Evolutionary conservation across 1,284 basidiomycete species (phyloP), one percentile per base, ranked within the genome.

Genomic region (Apiotrichum laibachii): DNA sequence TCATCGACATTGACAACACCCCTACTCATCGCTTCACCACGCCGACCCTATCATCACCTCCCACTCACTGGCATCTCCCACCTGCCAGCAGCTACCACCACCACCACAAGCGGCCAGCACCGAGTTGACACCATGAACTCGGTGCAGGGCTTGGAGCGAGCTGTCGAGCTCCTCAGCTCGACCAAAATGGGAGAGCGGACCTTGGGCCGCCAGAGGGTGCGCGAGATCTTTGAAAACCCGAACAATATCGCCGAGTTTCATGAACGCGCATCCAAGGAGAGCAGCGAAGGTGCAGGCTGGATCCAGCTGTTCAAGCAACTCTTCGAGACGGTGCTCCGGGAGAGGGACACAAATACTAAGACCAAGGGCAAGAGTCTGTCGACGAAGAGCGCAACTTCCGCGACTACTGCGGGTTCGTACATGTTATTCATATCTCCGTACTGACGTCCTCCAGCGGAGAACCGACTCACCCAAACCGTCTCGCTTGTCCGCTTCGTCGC

Each of bases 171-270:
- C 57, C 81, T 88, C 62, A 80, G 81, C 56, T 86, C 85, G 67
- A 82, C 85, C 59, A 91, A 87, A 68, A 80, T 88, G 72, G 88
- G 85, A 68, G 87, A 88, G 33, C 83, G 92, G 12, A 82, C 85
- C 60, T 84, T 88, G 59, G 90, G 85, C 18, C 72, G 89, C 26
- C 64, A 80, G 6, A 70, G 80, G 21, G 79, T 93, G 35, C 83
- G 85, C 39, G 81, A 81, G 26, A 79, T 84, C 45, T 88, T 94
- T 62, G 73, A 81, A n/a, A 82, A 82, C 59, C 79, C 83, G 42
- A 76, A 81, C 39, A 83, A 82, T 47, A 81, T 89, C 63, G 82
- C 61, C 16, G 15, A 50, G 10, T 74, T 73, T 42, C 67, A 72
- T 16, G 84, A 72, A 70, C 81, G 63, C 1, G 72, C 72, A 8